Base-by-base conservation (phyloP, 129 eudicot species). In the Escallonia rubra region DNA sequence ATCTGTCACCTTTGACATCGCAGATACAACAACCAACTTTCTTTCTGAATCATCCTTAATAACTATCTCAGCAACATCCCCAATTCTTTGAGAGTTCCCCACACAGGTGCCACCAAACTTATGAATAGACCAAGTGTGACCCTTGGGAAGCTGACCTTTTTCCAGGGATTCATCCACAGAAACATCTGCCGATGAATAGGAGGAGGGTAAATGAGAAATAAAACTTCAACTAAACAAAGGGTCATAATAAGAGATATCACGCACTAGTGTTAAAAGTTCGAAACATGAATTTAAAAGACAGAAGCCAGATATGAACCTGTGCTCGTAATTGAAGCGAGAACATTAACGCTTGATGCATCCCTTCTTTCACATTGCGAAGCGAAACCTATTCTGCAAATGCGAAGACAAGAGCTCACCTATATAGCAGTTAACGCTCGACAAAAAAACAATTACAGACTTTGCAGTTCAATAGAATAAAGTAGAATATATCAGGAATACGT, bases 101-200 rank as follows among this genome's bases (percentile, higher is more conserved):
- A 94, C 96, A 75, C 99, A 94, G 43, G 99, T 94, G 56, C 99
- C 99, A 38, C 99, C 99, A 78, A 94, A 94, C 70, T 94, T 94
- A 76, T 94, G 99, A 66, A 94, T 82, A 47, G 97, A 74, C 99
- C 99, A 94, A 42, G 79, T 79, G 71, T 85, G 87, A 63, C 99
- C 99, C 64, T 85, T 85, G 16, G 85, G 87, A 46, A 87, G 80
- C 64, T 79, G 66, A 64, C 63, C 67, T 69, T 78, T 70, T 62
- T 75, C 88, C 8, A 83, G 57, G 9, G 76, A 76, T 64, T 76
- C 83, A 59, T 83, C 69, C 40, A 80, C 66, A 49, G 80, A 65
- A 76, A 70, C 56, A 74, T 82, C 99, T 89, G 74, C 66, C 10
- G 50, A 64, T 8, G 62, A 46, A 48, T 10, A 11, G 45, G 52